A percentile compares a stretch with the other conserved stretches of the same genome.
These are phyloP conservation scores for Stipa capillata DNA, from an alignment of 176 grass and related monocot genomes.

Conservation along the genomic window DNA sequence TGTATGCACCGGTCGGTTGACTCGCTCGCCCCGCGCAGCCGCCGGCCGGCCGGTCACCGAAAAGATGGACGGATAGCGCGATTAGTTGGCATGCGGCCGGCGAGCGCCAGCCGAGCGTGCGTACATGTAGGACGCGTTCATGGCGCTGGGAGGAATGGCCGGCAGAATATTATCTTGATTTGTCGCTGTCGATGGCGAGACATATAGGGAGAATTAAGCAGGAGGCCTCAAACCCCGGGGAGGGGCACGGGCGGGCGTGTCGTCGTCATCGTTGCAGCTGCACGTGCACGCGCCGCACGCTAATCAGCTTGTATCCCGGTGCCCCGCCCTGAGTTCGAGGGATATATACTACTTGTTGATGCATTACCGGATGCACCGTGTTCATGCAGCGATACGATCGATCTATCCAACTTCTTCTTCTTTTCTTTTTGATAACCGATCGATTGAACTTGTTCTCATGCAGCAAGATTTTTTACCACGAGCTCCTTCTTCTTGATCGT, in stretches of 20 bases:
- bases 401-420: too few relatives aligned
- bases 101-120: not conserved
- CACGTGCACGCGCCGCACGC: slow-evolving; percentile 31
- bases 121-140: not conserved
- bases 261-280: not conserved
- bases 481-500: too few relatives aligned
- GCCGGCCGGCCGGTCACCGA: slow-evolving; percentile 31
- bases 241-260: not conserved
- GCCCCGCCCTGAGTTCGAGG: not conserved
- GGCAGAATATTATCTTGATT: not conserved
- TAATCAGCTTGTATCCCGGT: slow-evolving; percentile 2
- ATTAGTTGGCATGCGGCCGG: not conserved
- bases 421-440: too few relatives aligned
- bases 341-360: too few relatives aligned
- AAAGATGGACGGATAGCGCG: not conserved
- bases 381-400: too few relatives aligned
- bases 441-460: too few relatives aligned
- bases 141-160: not conserved
- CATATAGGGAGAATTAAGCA: not conserved
- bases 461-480: too few relatives aligned
- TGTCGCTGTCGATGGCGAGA: slow-evolving; percentile 7
- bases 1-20: not conserved
- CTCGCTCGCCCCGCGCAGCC: not conserved
- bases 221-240: slow-evolving; percentile 12
- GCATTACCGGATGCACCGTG: too few relatives aligned